These are phyloP conservation scores for Dryadomyces sulphureus DNA, from an alignment of 2,329 filamentous ascomycete species.

Conservation along the genomic window DNA sequence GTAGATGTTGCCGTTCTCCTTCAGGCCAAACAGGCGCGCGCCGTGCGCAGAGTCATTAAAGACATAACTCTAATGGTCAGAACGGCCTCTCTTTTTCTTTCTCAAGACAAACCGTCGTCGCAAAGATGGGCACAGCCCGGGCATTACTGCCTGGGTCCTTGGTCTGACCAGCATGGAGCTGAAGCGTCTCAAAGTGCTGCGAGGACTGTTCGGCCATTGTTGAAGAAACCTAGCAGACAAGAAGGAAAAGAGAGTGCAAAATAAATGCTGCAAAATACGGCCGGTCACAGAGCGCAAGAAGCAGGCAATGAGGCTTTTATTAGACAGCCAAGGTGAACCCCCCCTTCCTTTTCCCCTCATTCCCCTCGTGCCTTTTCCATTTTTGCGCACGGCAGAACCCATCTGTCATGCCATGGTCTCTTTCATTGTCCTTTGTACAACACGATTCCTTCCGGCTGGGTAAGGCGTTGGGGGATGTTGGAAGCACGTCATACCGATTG, in stretches of 20 bases:
- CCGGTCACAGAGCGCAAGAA: neutral
- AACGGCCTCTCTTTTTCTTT: neutral
- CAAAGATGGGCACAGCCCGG: conserved; percentile 90
- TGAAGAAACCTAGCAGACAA: neutral
- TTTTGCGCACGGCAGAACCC: neutral
- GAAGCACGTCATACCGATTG: neutral
- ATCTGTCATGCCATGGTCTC: neutral
- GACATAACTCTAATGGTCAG: conserved; percentile 50
- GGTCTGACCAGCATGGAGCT: conserved; percentile 71
- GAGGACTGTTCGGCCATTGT: conserved; percentile 30
- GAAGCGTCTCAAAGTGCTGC: conserved; percentile 67
- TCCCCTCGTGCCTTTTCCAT: neutral
- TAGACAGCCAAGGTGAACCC: neutral
- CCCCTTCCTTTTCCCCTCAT: neutral
- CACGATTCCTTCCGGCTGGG: neutral
- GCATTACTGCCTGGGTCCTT: conserved; percentile 72
- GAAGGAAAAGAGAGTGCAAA: neutral
- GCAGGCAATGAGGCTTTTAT: neutral
- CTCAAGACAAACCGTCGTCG: conserved; percentile 51
- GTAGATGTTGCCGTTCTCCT: conserved; percentile 97
- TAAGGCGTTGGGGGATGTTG: neutral
- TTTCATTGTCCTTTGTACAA: neutral
- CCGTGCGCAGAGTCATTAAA: conserved; percentile 97
- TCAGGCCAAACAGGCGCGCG: conserved; percentile 86
- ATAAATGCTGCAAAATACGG: neutral